Conservation (phyloP, 129 eudicot species). For the Dittrichia graveolens region DNA sequence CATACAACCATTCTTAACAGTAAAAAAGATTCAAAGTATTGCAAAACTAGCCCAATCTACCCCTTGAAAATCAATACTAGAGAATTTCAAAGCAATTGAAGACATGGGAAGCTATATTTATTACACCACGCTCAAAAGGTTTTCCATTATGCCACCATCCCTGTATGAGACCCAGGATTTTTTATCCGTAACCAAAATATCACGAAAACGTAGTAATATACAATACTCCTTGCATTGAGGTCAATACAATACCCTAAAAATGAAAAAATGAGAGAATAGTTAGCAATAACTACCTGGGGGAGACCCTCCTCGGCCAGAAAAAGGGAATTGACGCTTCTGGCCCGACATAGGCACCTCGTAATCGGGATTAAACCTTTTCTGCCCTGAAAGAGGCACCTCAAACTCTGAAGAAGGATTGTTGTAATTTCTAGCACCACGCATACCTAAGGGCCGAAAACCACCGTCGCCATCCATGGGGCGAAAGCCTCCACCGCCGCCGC, state of each 20-base stretch:
- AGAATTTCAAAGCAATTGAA: too few species aligned
- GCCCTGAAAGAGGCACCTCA: conserved; percentile 48
- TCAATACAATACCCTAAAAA: not conserved
- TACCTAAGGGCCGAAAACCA: conserved; percentile 37
- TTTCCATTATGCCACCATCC: too few species aligned
- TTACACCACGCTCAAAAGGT: too few species aligned
- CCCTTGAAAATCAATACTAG: too few species aligned
- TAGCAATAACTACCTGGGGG: conserved; percentile 44
- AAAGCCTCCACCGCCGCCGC: conserved; percentile 46
- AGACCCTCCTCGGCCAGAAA: conserved; percentile 59
- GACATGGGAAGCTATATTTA: too few species aligned
- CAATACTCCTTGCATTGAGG: too few species aligned
- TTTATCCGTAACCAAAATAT: too few species aligned
- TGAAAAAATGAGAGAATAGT: not conserved
- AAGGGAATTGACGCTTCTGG: conserved; percentile 81
- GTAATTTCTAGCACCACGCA: conserved; percentile 31
- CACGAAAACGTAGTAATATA: too few species aligned
- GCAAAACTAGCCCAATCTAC: too few species aligned
- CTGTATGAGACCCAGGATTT: too few species aligned
- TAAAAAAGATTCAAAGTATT: too few species aligned
- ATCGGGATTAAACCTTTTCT: conserved; percentile 35
- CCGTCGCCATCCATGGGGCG: conserved; percentile 47
- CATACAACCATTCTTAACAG: too few species aligned
- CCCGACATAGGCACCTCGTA: conserved; percentile 56
- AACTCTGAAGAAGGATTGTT: conserved; percentile 40